phyloP scores from a whole-genome alignment of 164 flowering plant species.

The Tetracentron sinense region DNA sequence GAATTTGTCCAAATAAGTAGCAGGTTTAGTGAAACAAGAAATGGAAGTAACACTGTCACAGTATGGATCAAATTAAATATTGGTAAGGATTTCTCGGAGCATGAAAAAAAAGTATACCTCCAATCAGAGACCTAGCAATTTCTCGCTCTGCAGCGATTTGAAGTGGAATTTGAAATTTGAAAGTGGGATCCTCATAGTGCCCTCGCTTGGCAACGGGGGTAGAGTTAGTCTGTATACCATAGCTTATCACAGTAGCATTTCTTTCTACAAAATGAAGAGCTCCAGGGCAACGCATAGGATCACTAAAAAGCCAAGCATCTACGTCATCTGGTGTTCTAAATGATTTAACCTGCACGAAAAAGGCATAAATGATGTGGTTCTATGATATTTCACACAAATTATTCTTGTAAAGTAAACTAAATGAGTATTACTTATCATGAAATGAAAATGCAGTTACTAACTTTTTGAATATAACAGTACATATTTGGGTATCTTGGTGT shows the following conservation, averaged over 20 bases:
- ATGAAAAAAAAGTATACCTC: conserved; percentile 62
- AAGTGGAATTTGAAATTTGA: conserved; percentile 90
- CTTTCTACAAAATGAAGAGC: conserved; percentile 76
- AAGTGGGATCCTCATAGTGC: conserved; percentile 67
- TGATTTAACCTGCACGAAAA: conserved; percentile 52
- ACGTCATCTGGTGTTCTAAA: conserved; percentile 63
- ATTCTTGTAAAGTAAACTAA: not conserved
- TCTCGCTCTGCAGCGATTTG: conserved; percentile 98
- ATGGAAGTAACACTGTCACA: too few relatives aligned
- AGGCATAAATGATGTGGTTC: not conserved
- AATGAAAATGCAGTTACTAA: too few relatives aligned
- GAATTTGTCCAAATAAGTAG: conserved; percentile 3
- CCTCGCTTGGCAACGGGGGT: conserved; percentile 65
- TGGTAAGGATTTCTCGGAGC: not conserved
- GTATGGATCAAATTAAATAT: not conserved
- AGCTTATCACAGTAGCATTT: conserved; percentile 77
- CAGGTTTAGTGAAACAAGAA: too few relatives aligned
- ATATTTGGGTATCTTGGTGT: too few relatives aligned
- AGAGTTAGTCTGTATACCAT: conserved; percentile 90
- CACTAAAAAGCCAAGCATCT: conserved; percentile 66
- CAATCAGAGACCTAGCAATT: conserved; percentile 76
- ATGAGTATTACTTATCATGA: too few relatives aligned
- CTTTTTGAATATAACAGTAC: not conserved
- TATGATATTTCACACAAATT: not conserved
- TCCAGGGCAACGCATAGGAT: conserved; percentile 79